Evolutionary conservation across 1,284 basidiomycete genomes (phyloP), one percentile per base, ranked within the genome.

Genomic region (Ceratobasidium papillatum): DNA sequence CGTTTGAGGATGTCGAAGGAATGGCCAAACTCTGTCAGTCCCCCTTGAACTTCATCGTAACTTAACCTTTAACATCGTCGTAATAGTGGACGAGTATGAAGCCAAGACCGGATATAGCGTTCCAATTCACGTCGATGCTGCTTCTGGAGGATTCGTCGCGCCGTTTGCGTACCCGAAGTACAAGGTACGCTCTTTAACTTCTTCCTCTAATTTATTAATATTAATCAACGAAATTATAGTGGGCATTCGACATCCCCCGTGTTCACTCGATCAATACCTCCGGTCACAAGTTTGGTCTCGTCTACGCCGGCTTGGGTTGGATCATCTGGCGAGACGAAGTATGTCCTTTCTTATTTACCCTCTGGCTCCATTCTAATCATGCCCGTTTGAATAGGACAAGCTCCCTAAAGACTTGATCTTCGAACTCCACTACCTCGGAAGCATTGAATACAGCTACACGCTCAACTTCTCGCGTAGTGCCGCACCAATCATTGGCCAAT

Each of bases 391-490:
- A 32, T 83, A 79, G 76, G 77, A 81, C 71, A 81, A 78, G 75
- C 80, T 85, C 22, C 84, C 84, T 36, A 83, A 85, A 76, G 94
- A 95, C 76, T 88, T 96, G 76, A 92, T 98, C 78, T 98, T 99
- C 80, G 96, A 98, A 82, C 87, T 98, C 25, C 95, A 96, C 82
- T 95, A 94, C 81, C 83, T 87, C 62, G 85, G 85, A n/a, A 84
- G 83, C 0, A 85, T 87, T 74, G 88, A 90, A 78, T 89, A 89
- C 80, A 86, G 91, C 0, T 98, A 96, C 86, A 96, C 95, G 30
- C 87, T 98, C 80, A 98, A 99, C 85, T 99, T 99, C 82, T 95
- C 93, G 54, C 90, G 96, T 9, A 95, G 94, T 0, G 94, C 94
- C 30, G 89, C 94, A 51, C 94, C 96, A 11, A 93, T 99, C 80